Evolutionary conservation across 768 basidiomycete species (phyloP), one percentile per base, ranked within the genome.

Genomic region (Boletus eberwhitei): DNA sequence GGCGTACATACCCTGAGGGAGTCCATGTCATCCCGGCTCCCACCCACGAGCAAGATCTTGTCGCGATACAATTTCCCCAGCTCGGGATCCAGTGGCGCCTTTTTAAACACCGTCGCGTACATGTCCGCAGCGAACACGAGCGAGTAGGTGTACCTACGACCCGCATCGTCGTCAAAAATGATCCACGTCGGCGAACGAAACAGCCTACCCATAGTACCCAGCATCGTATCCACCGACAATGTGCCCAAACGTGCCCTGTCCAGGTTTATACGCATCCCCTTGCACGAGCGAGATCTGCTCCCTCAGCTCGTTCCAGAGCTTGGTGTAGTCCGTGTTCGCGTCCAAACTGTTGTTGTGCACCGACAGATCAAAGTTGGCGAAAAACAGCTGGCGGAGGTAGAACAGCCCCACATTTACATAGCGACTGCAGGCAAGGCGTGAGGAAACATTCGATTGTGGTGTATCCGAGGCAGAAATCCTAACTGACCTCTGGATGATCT

Each of bases 351-450:
- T 66, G 49, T 66, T 49, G 45, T 66, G 66, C 2, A 66, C 64
- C 40, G n/a, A 34, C 21, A 66, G 32, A 42, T 68, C 65, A 46
- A 68, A 66, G 53, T 48, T 66, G 51, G 65, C 90, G 63, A 90
- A 91, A 79, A 92, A 93, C 7, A 93, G 73, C 66, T 94, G 92
- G 26, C 65, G 64, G 35, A 66, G 59, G 53, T 88, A 89, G 71
- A 84, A 89, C 32, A 94, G 71, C 9, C 92, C 93, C 38, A 89
- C 81, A 53, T 93, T 91, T 56, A 89, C 86, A 56, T 91, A 90
- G 58, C 85, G 84, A 59, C 84, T 85, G 31, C 31, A 32, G 31
- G 9, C 31, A 32, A 32, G 31, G 31, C 31, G 4, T 32, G 31
- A 32, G 31, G 11, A 32, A 9, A 32, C 31, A 9, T 32, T 32